Evolutionary conservation across 2,329 filamentous ascomycete species (phyloP).

Genomic region (Simplicillium aogashimaense): DNA sequence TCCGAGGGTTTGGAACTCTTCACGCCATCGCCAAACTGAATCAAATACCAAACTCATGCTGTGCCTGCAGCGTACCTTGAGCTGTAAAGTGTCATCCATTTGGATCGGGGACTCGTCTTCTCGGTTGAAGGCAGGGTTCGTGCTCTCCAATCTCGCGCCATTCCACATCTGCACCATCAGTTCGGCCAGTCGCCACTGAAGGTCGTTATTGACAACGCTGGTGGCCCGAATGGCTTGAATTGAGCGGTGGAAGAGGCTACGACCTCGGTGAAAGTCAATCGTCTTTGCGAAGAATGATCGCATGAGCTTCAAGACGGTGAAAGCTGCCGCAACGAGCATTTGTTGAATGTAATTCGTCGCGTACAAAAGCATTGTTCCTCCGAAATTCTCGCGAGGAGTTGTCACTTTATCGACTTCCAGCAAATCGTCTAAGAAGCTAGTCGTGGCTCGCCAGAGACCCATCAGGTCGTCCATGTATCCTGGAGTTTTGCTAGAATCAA

Average conservation of each 20-base stretch:
- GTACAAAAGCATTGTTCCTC: slow-evolving; percentile 50
- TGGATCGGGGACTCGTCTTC: slow-evolving; percentile 38
- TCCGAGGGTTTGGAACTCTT: slow-evolving; percentile 65
- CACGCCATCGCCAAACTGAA: slow-evolving; percentile 77
- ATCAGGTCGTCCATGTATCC: slow-evolving; percentile 67
- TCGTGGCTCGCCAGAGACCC: slow-evolving; percentile 63
- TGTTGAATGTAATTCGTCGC: slow-evolving; percentile 72
- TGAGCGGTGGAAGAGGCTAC: slow-evolving; percentile 60
- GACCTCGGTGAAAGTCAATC: slow-evolving; percentile 59
- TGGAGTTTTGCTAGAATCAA: slow-evolving; percentile 63
- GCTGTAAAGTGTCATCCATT: slow-evolving; percentile 62
- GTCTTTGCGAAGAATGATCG: slow-evolving; percentile 65
- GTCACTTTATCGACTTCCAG: slow-evolving; percentile 41
- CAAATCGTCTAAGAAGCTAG: slow-evolving; percentile 58
- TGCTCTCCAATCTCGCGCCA: slow-evolving; percentile 45
- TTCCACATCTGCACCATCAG: slow-evolving; percentile 87
- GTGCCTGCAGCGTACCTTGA: slow-evolving; percentile 75
- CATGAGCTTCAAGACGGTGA: slow-evolving; percentile 69
- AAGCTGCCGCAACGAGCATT: slow-evolving; percentile 75
- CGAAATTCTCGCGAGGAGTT: slow-evolving; percentile 32
- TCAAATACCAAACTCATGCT: slow-evolving; percentile 82
- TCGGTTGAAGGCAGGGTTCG: slow-evolving; percentile 34
- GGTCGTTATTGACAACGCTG: slow-evolving; percentile 67
- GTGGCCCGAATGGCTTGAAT: slow-evolving; percentile 62
- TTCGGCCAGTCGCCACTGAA: slow-evolving; percentile 70